These are phyloP conservation scores for Pneumocystis jirovecii DNA, from an alignment of 1,139 yeast species.

Conservation along the genomic window DNA sequence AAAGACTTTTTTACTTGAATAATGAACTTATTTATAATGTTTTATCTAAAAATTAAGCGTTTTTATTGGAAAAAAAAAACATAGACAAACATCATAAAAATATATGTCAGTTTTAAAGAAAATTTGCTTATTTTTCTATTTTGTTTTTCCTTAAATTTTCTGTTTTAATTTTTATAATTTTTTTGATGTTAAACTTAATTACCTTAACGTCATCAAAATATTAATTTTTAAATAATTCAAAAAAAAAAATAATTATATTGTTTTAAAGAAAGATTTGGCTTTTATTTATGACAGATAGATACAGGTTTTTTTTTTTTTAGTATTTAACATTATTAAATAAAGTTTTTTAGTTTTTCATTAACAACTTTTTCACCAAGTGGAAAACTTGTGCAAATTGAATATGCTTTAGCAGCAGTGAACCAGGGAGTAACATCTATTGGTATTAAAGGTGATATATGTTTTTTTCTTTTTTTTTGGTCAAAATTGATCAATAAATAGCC, in stretches of 20 bases:
- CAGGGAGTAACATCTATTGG: slow-evolving; percentile 97
- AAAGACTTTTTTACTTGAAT: background rate
- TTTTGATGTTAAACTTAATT: too few species aligned
- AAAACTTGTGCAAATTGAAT: slow-evolving; percentile 92
- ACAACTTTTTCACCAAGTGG: slow-evolving; percentile 97
- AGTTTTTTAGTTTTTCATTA: slow-evolving; percentile 57
- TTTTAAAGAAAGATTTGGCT: background rate
- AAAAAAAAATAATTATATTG: too few species aligned
- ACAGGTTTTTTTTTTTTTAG: background rate
- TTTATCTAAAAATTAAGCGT: background rate
- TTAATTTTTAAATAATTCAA: too few species aligned
- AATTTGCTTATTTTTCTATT: background rate
- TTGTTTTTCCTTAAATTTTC: background rate
- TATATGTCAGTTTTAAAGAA: too few species aligned
- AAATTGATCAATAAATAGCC: slow-evolving; percentile 27
- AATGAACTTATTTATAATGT: background rate
- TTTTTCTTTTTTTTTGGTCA: background rate
- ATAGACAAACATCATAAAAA: background rate
- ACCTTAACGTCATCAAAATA: too few species aligned
- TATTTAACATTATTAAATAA: background rate
- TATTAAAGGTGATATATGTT: slow-evolving; percentile 38
- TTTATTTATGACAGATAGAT: background rate
- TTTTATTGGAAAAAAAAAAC: background rate
- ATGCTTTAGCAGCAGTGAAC: slow-evolving; percentile 92
- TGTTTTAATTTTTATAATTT: too few species aligned